These are phyloP conservation scores for Bryoglossum gracile DNA, from an alignment of 495 filamentous ascomycete genomes.

Conservation along the genomic window DNA sequence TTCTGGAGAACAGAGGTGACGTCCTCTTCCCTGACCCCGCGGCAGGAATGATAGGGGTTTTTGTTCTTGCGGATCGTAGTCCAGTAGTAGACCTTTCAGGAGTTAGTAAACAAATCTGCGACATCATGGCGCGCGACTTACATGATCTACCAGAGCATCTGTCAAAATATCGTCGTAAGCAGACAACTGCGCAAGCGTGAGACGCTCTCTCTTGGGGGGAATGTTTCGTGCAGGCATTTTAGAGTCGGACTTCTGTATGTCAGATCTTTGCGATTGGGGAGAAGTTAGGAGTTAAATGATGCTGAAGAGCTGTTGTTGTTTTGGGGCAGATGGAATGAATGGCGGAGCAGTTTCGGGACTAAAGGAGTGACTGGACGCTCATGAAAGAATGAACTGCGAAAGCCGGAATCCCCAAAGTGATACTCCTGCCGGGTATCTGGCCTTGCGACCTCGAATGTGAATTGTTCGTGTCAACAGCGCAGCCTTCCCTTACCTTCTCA, in stretches of 20 bases:
- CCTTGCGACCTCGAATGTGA: not conserved
- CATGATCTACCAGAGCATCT: conserved; percentile 91
- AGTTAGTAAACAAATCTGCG: not conserved
- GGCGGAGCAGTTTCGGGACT: too few relatives aligned
- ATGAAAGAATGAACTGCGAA: conserved; percentile 8
- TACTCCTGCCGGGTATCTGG: not conserved
- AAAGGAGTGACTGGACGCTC: not conserved
- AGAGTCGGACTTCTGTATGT: not conserved
- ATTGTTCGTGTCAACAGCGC: not conserved
- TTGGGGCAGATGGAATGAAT: not conserved
- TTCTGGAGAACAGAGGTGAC: conserved; percentile 71
- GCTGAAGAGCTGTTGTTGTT: conserved; percentile 18
- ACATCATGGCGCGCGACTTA: conserved; percentile 41
- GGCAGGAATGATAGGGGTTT: conserved; percentile 72
- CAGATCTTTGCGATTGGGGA: conserved; percentile 13
- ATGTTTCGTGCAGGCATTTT: conserved; percentile 15
- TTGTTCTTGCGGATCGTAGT: conserved; percentile 92
- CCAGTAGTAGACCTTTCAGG: conserved; percentile 86
- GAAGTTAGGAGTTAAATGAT: conserved; percentile 6
- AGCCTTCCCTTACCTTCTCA: conserved; percentile 11
- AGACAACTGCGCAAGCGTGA: conserved; percentile 79
- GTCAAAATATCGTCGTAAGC: conserved; percentile 95
- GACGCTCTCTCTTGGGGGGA: conserved; percentile 23
- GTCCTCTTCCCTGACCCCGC: conserved; percentile 75
- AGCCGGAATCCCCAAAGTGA: not conserved